Evolutionary conservation across 192 early-diverging fungal genomes (phyloP), one percentile per base, ranked within the genome.

Genomic region (Chytriomyces confervae): DNA sequence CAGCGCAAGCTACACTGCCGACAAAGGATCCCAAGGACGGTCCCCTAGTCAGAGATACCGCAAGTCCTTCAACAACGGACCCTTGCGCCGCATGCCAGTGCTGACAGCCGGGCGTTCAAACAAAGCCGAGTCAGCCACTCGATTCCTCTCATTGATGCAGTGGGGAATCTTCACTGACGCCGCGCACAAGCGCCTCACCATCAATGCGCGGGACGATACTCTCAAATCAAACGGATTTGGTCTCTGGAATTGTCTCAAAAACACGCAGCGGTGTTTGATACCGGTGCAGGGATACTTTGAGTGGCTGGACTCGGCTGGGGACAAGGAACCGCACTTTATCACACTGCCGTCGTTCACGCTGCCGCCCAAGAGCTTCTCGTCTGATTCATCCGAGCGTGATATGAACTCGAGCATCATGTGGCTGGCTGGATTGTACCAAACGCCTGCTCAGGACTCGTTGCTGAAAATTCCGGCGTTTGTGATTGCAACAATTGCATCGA

Each of bases 391-490:
- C 4, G 27, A 18, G n/a, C 1, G 0, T 47, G 50, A 20, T 29
- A 64, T 11, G 62, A 68, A 27, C 18, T 47, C 60, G 63, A 62
- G 53, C 60, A 63, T 86, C 27, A 29, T 84, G 77, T 79, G 47
- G 57, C 74, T 84, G 50, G 84, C 82, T 10, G 81, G 77, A 8
- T 36, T 86, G 6, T 86, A 66, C 83, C 94, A 93, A 23, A 89
- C 89, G 76, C 89, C 86, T 48, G 88, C 88, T 84, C 84, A n/a
- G 83, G 84, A 60, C 66, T 80, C 50, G 18, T 29, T 29, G 23
- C 3, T 9, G 11, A 51, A 20, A 36, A 3, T 65, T 8, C 57
- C 77, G 27, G 20, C 82, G 49, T 90, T 68, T 16, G 80, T 80
- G 36, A 88, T 82, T 51, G 51, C 89, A 82, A 90, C 90, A 71